A percentile compares a stretch with the other conserved stretches of the same genome.
Conservation (phyloP, 441 rosid species). For the Flueggea neowawraea region DNA sequence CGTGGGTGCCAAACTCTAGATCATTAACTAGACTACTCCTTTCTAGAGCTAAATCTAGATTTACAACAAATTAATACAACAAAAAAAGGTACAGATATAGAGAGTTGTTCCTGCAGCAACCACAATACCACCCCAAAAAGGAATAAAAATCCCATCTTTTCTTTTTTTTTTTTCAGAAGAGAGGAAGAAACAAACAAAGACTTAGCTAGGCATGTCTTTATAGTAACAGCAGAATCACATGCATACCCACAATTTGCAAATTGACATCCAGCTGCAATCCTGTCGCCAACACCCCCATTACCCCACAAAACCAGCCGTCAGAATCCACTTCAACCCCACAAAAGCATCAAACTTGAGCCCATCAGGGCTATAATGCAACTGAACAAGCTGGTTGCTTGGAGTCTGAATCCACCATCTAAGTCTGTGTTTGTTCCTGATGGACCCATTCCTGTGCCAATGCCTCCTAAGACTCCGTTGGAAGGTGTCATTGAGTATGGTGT, state of each 20-base stretch:
- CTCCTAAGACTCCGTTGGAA: conserved; percentile 61
- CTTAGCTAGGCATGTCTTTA: conserved; percentile 26
- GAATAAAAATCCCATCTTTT: conserved; percentile 17
- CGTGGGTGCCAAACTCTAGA: conserved; percentile 11
- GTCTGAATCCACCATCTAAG: conserved; percentile 38
- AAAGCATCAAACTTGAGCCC: conserved; percentile 34
- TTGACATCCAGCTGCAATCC: conserved; percentile 31
- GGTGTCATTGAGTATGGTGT: conserved; percentile 51
- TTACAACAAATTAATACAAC: background rate
- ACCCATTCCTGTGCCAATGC: conserved; percentile 38
- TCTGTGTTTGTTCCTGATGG: conserved; percentile 70
- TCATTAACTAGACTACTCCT: background rate
- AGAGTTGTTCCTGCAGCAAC: too few species aligned
- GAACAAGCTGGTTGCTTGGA: conserved; percentile 19
- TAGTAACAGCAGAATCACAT: conserved; percentile 31
- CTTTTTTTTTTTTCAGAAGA: conserved; percentile 4
- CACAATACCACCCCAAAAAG: conserved; percentile 14
- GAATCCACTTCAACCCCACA: conserved; percentile 34
- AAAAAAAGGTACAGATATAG: too few species aligned
- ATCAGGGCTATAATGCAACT: conserved; percentile 21
- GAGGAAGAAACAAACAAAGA: conserved; percentile 21
- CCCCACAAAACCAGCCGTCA: conserved; percentile 6
- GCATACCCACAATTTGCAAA: conserved; percentile 26
- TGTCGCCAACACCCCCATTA: background rate
- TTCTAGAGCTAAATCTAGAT: too few species aligned